Percentiles rank a stretch among this genome's conserved stretches.
phyloP scores from a whole-genome alignment of 768 basidiomycete genomes.

The Lactarius vividus region DNA sequence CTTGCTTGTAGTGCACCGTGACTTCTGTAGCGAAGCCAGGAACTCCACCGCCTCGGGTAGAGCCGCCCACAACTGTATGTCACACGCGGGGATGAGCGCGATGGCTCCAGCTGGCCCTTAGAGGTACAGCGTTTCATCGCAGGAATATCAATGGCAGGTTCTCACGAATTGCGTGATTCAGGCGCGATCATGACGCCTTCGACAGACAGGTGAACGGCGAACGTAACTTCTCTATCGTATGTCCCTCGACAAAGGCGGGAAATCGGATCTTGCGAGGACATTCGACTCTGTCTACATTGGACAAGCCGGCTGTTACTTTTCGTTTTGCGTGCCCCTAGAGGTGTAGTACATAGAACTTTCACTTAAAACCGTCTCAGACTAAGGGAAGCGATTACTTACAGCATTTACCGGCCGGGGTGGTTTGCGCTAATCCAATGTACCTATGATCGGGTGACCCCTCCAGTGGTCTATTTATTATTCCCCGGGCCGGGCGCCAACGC shows the following conservation, averaged over 20 bases:
- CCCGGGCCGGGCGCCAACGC: background rate
- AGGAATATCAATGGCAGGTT: background rate
- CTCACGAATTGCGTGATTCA: background rate
- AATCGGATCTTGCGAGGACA: background rate
- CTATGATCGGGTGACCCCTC: background rate
- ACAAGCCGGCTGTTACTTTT: background rate
- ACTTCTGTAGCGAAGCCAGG: background rate
- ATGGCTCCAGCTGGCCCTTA: background rate
- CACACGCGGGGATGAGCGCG: background rate
- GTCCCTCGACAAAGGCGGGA: background rate
- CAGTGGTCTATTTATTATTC: background rate
- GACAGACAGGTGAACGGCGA: background rate
- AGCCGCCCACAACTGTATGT: slow-evolving; percentile 1
- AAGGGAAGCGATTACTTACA: background rate
- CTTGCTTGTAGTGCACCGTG: background rate
- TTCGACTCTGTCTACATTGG: background rate
- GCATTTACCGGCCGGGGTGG: background rate
- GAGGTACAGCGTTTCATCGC: background rate
- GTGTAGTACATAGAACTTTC: background rate
- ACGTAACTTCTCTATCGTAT: background rate
- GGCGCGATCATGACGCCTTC: background rate
- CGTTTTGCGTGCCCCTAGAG: background rate
- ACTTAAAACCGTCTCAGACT: background rate
- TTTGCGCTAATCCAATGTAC: background rate
- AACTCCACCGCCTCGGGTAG: background rate